A percentile compares a stretch with the other conserved stretches of the same genome.
phyloP scores from a whole-genome alignment of 2,329 filamentous ascomycete species.

The Domatiomyces globalis region DNA sequence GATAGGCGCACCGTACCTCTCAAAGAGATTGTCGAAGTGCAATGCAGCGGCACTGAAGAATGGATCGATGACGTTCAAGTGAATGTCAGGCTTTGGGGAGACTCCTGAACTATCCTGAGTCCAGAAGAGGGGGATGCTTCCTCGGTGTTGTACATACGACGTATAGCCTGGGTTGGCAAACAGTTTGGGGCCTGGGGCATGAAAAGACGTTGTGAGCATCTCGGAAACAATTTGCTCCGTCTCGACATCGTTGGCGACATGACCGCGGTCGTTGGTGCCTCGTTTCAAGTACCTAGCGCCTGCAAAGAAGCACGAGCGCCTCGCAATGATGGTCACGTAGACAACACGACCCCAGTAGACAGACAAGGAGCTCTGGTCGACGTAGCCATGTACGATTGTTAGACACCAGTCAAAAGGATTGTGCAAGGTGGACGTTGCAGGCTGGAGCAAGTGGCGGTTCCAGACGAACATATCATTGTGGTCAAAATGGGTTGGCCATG shows the following conservation, averaged over 20 bases:
- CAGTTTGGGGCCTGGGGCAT: conserved; percentile 70
- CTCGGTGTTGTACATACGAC: conserved; percentile 90
- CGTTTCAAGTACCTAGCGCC: conserved; percentile 89
- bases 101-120: conserved; percentile 92
- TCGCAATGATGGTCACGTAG: conserved; percentile 85
- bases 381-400: conserved; percentile 88
- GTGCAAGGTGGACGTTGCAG: conserved; percentile 54
- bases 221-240: conserved; percentile 98
- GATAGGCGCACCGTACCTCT: conserved; percentile 80
- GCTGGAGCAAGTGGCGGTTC: conserved; percentile 79
- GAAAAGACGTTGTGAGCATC: conserved; percentile 85
- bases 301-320: conserved; percentile 83
- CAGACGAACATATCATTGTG: conserved; percentile 96
- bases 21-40: conserved; percentile 89
- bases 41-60: conserved; percentile 87
- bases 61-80: conserved; percentile 86
- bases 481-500: conserved; percentile 46
- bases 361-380: conserved; percentile 73
- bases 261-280: conserved; percentile 84
- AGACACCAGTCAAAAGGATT: conserved; percentile 92
- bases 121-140: conserved; percentile 95
- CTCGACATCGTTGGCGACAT: conserved; percentile 96
- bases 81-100: conserved; percentile 89
- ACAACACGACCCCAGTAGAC: conserved; percentile 71
- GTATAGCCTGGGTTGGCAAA: conserved; percentile 87